Conservation (phyloP, 441 rosid genomes). For the Viola pubescens region DNA sequence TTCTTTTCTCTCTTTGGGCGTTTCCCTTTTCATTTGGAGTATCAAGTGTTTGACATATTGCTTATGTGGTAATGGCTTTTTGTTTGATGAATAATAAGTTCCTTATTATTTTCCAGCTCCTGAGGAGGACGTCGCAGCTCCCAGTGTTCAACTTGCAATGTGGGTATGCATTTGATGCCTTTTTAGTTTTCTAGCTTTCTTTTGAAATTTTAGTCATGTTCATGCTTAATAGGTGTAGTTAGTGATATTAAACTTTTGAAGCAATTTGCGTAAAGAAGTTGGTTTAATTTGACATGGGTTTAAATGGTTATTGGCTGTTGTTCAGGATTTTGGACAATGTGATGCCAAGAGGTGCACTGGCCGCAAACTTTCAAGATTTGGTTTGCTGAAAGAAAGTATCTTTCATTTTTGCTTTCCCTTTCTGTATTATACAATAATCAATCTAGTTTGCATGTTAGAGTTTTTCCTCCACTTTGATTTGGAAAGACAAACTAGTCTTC, state of each 20-base stretch:
- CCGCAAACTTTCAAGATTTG: slow-evolving; percentile 85
- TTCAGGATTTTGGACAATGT: slow-evolving; percentile 94
- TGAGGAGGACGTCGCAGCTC: slow-evolving; percentile 43
- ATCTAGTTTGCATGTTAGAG: no score
- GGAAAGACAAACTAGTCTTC: no score
- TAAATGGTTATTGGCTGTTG: slow-evolving; percentile 18
- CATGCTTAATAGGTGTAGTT: no score
- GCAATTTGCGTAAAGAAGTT: no score
- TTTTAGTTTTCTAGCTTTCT: no score
- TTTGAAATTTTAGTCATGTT: no score
- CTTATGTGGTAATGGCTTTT: background rate
- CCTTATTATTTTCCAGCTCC: slow-evolving; percentile 29
- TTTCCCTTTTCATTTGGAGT: background rate
- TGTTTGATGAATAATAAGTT: background rate
- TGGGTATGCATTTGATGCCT: slow-evolving; percentile 54
- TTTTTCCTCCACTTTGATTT: no score
- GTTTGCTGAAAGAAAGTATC: slow-evolving; percentile 77
- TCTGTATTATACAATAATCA: no score
- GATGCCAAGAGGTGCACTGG: slow-evolving; percentile 97
- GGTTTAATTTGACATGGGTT: no score
- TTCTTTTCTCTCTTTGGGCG: background rate
- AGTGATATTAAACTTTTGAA: no score
- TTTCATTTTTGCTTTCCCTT: background rate
- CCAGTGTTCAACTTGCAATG: slow-evolving; percentile 89
- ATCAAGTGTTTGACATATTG: slow-evolving; percentile 23